Conservation (phyloP, 352 stramenopile genomes). For the Peronosclerospora sorghi region DNA sequence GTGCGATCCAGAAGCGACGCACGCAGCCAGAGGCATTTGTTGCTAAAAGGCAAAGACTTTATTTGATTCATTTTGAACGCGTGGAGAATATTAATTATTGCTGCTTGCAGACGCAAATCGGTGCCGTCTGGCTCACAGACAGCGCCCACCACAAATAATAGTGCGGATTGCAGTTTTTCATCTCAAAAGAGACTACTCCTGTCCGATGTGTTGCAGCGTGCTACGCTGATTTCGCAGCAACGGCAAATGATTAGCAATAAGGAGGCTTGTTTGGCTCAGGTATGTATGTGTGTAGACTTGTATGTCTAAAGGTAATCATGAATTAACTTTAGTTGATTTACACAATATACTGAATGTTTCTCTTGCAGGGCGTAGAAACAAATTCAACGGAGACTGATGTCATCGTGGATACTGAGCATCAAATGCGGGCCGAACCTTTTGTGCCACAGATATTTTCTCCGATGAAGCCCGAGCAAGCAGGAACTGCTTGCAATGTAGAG, state of each 20-base stretch:
- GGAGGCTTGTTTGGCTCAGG: constrained; percentile 9
- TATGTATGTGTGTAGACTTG: neutral
- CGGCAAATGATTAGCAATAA: constrained; percentile 1
- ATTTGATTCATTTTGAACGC: neutral
- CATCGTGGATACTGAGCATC: constrained; percentile 46
- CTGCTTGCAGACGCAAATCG: constrained; percentile 15
- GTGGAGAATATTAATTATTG: neutral
- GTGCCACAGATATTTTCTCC: constrained; percentile 46
- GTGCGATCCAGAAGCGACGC: constrained; percentile 17
- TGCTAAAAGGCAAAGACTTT: constrained; percentile 11
- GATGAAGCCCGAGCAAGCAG: constrained; percentile 16
- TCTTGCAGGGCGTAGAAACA: constrained; percentile 1
- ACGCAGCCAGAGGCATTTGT: constrained; percentile 16
- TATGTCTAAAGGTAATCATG: neutral
- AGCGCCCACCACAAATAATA: constrained; percentile 3
- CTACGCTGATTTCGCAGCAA: constrained; percentile 50
- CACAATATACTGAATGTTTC: neutral
- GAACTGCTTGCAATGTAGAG: constrained; percentile 3
- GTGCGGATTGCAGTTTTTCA: neutral
- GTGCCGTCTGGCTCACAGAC: constrained; percentile 9
- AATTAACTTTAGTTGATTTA: neutral
- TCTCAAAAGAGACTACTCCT: constrained; percentile 22
- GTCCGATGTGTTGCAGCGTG: constrained; percentile 45
- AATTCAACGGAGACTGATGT: constrained; percentile 22
- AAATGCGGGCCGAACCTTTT: constrained; percentile 49